These are phyloP conservation scores for Ascochyta koolunga DNA, from an alignment of 2,329 filamentous ascomycete genomes.

Conservation along the genomic window DNA sequence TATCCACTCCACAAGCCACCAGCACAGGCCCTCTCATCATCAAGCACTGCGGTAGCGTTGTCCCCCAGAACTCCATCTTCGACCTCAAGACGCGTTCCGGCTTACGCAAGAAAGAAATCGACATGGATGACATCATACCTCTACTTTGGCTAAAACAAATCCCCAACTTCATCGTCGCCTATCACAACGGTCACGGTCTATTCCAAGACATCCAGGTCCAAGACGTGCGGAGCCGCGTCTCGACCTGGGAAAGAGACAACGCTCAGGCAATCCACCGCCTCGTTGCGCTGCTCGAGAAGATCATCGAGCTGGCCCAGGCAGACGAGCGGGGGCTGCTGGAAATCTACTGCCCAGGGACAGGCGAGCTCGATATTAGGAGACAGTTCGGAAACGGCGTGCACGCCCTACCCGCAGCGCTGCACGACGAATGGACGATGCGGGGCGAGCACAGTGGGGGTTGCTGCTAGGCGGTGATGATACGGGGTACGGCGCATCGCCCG, in stretches of 20 bases:
- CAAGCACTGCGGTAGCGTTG: slow-evolving; percentile 23
- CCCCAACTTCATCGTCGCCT: slow-evolving; percentile 59
- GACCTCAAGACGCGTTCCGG: slow-evolving; percentile 59
- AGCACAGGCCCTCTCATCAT: slow-evolving; percentile 20
- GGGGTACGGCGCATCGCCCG: not conserved
- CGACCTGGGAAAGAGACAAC: slow-evolving; percentile 53
- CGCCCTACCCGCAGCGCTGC: slow-evolving; percentile 26
- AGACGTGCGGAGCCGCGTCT: slow-evolving; percentile 46
- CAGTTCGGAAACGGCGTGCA: slow-evolving; percentile 33
- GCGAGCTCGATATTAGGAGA: slow-evolving; percentile 45
- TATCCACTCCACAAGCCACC: not conserved
- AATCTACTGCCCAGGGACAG: slow-evolving; percentile 38
- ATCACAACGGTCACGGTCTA: slow-evolving; percentile 50
- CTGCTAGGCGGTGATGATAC: not conserved
- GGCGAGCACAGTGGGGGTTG: not conserved
- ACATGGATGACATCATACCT: slow-evolving; percentile 52
- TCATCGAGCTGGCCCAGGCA: slow-evolving; percentile 35
- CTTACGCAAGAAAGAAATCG: slow-evolving; percentile 35
- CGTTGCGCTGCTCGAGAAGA: slow-evolving; percentile 36
- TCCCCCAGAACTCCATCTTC: slow-evolving; percentile 56
- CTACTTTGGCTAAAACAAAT: slow-evolving; percentile 60
- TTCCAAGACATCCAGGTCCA: slow-evolving; percentile 53
- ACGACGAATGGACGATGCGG: slow-evolving; percentile 18
- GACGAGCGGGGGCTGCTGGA: slow-evolving; percentile 37
- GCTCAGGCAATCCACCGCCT: slow-evolving; percentile 35